phyloP scores from a whole-genome alignment of 352 stramenopile species.

The Phytophthora melonis region DNA sequence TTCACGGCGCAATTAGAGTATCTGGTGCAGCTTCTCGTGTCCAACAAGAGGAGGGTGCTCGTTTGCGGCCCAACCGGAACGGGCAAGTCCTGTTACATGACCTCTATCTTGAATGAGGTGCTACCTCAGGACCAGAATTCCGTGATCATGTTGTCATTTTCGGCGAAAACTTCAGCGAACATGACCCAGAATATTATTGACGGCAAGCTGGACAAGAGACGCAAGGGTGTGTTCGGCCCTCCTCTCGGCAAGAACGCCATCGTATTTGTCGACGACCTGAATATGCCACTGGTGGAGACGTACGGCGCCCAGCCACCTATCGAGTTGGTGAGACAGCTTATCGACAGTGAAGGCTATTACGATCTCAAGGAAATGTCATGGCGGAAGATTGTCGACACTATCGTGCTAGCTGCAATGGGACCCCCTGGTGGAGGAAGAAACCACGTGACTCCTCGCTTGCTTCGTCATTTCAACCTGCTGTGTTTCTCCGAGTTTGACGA shows the following conservation, averaged over 20 bases:
- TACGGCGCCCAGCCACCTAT: conserved; percentile 95
- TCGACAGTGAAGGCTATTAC: conserved; percentile 93
- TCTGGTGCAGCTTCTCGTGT: conserved; percentile 87
- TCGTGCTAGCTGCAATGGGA: conserved; percentile 92
- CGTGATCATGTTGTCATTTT: conserved; percentile 92
- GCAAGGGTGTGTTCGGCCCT: conserved; percentile 93
- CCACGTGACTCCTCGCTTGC: conserved; percentile 89
- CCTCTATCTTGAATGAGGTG: conserved; percentile 84
- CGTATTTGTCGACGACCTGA: conserved; percentile 95
- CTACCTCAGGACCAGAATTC: conserved; percentile 87
- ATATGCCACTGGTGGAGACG: conserved; percentile 95
- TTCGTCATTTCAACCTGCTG: conserved; percentile 94
- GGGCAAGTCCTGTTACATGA: conserved; percentile 93
- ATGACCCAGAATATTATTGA: conserved; percentile 97
- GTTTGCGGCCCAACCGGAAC: conserved; percentile 94
- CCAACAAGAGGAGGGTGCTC: conserved; percentile 85
- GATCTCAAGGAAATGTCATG: conserved; percentile 95
- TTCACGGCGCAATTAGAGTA: conserved; percentile 93
- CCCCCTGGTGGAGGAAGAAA: conserved; percentile 92
- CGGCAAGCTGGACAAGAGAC: conserved; percentile 94
- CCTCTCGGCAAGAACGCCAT: conserved; percentile 88
- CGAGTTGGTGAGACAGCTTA: conserved; percentile 92
- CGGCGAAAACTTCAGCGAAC: conserved; percentile 93
- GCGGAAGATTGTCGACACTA: conserved; percentile 92
- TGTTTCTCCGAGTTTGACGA: conserved; percentile 96